A percentile compares a stretch with the other conserved stretches of the same genome.
Evolutionary conservation across 1,139 yeast genomes (phyloP).

Genomic region (Yamadazyma atmosphaerica): DNA sequence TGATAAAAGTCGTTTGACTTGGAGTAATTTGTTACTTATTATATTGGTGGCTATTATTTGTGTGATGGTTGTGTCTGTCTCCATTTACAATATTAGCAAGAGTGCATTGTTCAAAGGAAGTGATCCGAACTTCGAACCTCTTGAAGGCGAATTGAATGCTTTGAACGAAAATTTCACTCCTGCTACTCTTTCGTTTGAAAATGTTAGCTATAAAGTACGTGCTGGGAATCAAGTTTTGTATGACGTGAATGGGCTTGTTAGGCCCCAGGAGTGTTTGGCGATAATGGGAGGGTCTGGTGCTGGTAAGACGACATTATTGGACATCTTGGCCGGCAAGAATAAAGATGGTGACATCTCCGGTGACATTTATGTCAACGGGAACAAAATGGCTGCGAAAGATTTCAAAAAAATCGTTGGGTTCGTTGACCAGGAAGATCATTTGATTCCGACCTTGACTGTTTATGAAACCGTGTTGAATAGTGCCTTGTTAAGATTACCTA

Average conservation of each 20-base stretch:
- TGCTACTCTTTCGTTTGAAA: slow-evolving; percentile 73
- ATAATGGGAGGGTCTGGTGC: slow-evolving; percentile 99
- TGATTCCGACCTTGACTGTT: slow-evolving; percentile 90
- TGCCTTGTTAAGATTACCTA: slow-evolving; percentile 84
- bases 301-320: slow-evolving; percentile 91
- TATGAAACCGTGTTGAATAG: slow-evolving; percentile 92
- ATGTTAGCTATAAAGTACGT: slow-evolving; percentile 62
- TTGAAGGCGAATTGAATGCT: slow-evolving; percentile 41
- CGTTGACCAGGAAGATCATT: slow-evolving; percentile 95
- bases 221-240: slow-evolving; percentile 54
- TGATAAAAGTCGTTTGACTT: slow-evolving; percentile 50
- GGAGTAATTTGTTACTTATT: slow-evolving; percentile 51
- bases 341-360: slow-evolving; percentile 75
- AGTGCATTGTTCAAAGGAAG: slow-evolving; percentile 59
- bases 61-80: slow-evolving; percentile 36
- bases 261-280: slow-evolving; percentile 88
- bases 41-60: slow-evolving; percentile 49
- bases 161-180: slow-evolving; percentile 65
- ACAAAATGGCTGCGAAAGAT: slow-evolving; percentile 34
- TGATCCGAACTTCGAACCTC: slow-evolving; percentile 21
- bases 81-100: slow-evolving; percentile 54
- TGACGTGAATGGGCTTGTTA: slow-evolving; percentile 69
- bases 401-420: slow-evolving; percentile 79
- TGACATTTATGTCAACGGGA: slow-evolving; percentile 73
- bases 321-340: slow-evolving; percentile 83